phyloP scores from a whole-genome alignment of 805 yeast genomes.

The Yarrowia sp. region DNA sequence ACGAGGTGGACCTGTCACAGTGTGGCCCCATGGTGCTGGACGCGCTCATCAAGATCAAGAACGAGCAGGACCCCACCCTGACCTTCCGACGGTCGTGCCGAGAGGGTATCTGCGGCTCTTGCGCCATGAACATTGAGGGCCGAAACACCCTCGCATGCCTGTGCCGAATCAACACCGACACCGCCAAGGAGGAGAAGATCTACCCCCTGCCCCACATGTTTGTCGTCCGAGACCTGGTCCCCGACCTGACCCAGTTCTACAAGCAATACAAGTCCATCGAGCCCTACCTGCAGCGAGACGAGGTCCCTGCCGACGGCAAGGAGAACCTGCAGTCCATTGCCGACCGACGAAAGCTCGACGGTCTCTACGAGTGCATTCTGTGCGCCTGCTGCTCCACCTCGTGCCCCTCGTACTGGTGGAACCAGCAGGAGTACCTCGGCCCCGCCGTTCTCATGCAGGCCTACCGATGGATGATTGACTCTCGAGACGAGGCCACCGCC shows the following conservation, averaged over 20 bases:
- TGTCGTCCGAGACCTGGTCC: conserved; percentile 94
- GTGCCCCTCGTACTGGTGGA: conserved; percentile 99
- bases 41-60: conserved; percentile 89
- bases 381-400: conserved; percentile 99
- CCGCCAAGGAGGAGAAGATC: conserved; percentile 71
- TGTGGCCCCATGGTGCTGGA: conserved; percentile 99
- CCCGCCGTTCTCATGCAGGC: conserved; percentile 99
- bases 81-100: conserved; percentile 98
- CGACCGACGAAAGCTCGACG: conserved; percentile 95
- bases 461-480: conserved; percentile 96
- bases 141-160: conserved; percentile 95
- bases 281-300: conserved; percentile 86
- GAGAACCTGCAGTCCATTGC: conserved; percentile 87
- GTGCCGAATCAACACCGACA: conserved; percentile 85
- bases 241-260: conserved; percentile 96
- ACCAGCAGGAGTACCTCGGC: conserved; percentile 96
- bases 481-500: conserved; percentile 86
- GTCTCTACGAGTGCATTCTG: conserved; percentile 93
- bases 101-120: conserved; percentile 99
- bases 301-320: conserved; percentile 80
- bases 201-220: conserved; percentile 98
- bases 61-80: conserved; percentile 92
- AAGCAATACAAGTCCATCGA: conserved; percentile 97
- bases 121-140: conserved; percentile 99
- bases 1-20: conserved; percentile 77